Conservation (phyloP, 2,329 filamentous ascomycete species). For the Paecilomyces fulvus region DNA sequence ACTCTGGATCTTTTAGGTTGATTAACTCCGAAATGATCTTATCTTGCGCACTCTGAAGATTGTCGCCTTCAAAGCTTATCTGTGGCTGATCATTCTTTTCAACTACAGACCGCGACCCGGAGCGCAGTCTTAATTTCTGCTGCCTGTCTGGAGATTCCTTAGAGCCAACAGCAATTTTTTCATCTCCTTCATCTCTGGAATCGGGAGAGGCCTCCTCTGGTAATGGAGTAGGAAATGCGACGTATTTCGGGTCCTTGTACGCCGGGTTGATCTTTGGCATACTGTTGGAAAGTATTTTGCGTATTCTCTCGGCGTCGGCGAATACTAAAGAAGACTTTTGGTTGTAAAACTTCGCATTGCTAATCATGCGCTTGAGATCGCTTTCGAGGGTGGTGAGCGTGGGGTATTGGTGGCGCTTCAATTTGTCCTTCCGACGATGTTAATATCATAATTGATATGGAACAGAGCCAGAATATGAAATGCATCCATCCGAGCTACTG, state of each 20-base stretch:
- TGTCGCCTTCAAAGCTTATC: constrained; percentile 60
- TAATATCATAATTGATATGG: not conserved
- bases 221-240: constrained; percentile 64
- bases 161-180: not conserved
- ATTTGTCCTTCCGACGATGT: constrained; percentile 43
- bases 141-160: not conserved
- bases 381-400: constrained; percentile 69
- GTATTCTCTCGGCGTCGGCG: constrained; percentile 76
- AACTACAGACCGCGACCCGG: constrained; percentile 21
- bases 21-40: constrained; percentile 67
- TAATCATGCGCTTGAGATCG: constrained; percentile 79
- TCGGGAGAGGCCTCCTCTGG: constrained; percentile 45
- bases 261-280: constrained; percentile 84
- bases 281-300: constrained; percentile 77
- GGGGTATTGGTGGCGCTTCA: constrained; percentile 59
- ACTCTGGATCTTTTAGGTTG: constrained; percentile 17
- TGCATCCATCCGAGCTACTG: not conserved
- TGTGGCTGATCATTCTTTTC: constrained; percentile 49
- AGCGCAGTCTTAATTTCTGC: not conserved
- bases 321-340: constrained; percentile 62
- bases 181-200: constrained; percentile 7
- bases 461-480: not conserved
- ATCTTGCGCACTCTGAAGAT: constrained; percentile 77
- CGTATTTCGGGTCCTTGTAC: constrained; percentile 61
- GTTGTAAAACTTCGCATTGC: constrained; percentile 80